A percentile compares a stretch with the other conserved stretches of the same genome.
Evolutionary conservation across 2,329 filamentous ascomycete genomes (phyloP).

Genomic region (Colletotrichum gigasporum): DNA sequence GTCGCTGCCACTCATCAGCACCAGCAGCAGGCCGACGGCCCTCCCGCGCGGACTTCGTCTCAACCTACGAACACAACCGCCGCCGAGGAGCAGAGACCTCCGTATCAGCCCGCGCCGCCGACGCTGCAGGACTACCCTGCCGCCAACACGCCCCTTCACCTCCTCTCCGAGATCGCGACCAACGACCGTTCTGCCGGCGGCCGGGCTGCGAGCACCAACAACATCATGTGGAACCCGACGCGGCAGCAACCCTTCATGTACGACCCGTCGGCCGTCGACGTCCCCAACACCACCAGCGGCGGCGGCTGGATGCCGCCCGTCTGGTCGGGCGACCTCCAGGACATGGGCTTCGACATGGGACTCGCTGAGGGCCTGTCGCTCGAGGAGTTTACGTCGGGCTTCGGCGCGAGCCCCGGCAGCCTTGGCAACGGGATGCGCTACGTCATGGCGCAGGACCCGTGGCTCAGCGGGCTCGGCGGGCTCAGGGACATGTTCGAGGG

Average conservation of each 20-base stretch:
- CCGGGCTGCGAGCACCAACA: constrained; percentile 26
- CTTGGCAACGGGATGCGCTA: constrained; percentile 42
- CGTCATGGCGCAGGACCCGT: constrained; percentile 48
- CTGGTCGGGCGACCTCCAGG: constrained; percentile 16
- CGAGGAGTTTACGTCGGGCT: constrained; percentile 30
- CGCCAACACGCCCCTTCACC: constrained; percentile 63
- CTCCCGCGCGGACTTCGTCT: neutral
- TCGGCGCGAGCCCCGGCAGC: constrained; percentile 26
- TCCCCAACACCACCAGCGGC: neutral
- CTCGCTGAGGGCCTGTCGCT: constrained; percentile 28
- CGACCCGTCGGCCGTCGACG: constrained; percentile 33
- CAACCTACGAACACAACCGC: neutral
- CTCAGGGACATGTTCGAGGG: constrained; percentile 43
- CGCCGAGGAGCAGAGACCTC: constrained; percentile 32
- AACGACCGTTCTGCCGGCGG: constrained; percentile 42
- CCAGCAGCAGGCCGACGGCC: constrained; percentile 7
- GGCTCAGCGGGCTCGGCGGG: constrained; percentile 48
- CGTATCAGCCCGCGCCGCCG: constrained; percentile 33
- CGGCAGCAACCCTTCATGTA: constrained; percentile 49
- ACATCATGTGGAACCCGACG: constrained; percentile 35
- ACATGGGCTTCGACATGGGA: constrained; percentile 25
- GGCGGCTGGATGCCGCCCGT: constrained; percentile 15
- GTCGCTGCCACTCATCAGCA: neutral
- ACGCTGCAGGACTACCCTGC: constrained; percentile 38
- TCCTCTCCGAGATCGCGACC: constrained; percentile 67